These are phyloP conservation scores for Colletotrichum cereale DNA, from an alignment of 2,329 filamentous ascomycete genomes.

Conservation along the genomic window DNA sequence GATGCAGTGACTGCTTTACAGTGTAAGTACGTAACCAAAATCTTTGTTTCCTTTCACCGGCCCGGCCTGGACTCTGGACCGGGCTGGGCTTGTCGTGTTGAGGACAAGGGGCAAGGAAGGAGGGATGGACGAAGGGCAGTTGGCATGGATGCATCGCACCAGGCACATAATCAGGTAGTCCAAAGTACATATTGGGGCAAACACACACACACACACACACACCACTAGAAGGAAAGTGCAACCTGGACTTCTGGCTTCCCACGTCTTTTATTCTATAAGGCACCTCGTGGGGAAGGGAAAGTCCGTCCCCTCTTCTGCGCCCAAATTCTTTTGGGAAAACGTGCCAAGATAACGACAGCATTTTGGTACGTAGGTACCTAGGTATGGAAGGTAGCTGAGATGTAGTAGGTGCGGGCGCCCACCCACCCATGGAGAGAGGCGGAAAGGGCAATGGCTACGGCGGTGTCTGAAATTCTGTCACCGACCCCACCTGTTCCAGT, in stretches of 20 bases:
- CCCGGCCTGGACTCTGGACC: constrained; percentile 1
- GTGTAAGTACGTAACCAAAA: constrained; percentile 7
- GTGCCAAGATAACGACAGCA: not conserved
- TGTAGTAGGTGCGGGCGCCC: not conserved
- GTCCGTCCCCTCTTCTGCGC: not conserved
- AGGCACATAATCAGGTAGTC: not conserved
- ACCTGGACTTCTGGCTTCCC: not conserved
- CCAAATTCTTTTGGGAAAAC: not conserved
- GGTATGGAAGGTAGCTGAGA: not conserved
- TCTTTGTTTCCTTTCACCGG: constrained; percentile 5
- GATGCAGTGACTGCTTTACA: not conserved
- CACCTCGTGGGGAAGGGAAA: not conserved
- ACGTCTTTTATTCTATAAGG: not conserved
- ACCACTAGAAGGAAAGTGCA: not conserved
- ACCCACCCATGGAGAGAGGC: not conserved
- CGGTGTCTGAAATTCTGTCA: not conserved
- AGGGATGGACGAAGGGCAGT: not conserved
- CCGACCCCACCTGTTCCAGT: not conserved
- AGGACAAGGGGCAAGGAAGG: constrained; percentile 8
- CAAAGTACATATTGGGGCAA: not conserved
- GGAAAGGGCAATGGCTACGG: not conserved
- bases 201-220: not conserved
- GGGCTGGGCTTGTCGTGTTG: constrained; percentile 2
- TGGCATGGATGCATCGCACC: not conserved
- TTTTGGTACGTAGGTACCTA: not conserved